Evolutionary conservation across 2,329 filamentous ascomycete species (phyloP), one percentile per base, ranked within the genome.

Genomic region (Colletotrichum sidae): DNA sequence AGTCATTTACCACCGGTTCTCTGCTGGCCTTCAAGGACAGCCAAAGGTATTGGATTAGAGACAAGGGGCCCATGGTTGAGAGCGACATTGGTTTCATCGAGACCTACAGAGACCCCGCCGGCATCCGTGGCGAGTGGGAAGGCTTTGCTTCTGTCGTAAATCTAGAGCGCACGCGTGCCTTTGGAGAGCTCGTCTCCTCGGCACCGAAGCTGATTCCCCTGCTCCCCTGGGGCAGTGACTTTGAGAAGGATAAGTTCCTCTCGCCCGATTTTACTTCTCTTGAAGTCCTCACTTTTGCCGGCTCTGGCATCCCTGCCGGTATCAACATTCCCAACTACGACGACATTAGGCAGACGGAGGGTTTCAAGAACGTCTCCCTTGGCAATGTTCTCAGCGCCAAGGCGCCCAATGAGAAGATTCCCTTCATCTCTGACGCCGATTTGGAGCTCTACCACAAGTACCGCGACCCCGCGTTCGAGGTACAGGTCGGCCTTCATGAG

Each of bases 181-280:
- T 98, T 74, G 91, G 91, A 8, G 90, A 92, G 70, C 87, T 98
- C 1, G 96, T 98, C 5, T 85, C 90, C 17, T 90, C 90, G 34
- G 94, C 96, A 0, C 91, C 94, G 10, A 83, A 83, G 50, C 90
- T 97, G 75, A 97, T 99, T 55, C 93, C 94, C 7, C 88, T 96
- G 68, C 82, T 99, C 12, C 96, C 96, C 0, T 99, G 96, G 96
- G 82, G 84, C 41, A 86, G 87, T 51, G 92, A 93, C 0, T 99
- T 98, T 70, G 96, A 99, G 76, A 98, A 98, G 79, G 94, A 97
- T 81, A 94, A 92, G 73, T 99, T 99, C 78, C 80, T 97, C 41
- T 95, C 93, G 56, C 96, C 96, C 0, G 96, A 99, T 76, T 99
- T 99, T 75, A 98, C 96, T 0, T 96, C 92, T 9, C 84, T 98